Base-by-base conservation (phyloP, 2,329 filamentous ascomycete species). In the Calonectria multiphialidica region DNA sequence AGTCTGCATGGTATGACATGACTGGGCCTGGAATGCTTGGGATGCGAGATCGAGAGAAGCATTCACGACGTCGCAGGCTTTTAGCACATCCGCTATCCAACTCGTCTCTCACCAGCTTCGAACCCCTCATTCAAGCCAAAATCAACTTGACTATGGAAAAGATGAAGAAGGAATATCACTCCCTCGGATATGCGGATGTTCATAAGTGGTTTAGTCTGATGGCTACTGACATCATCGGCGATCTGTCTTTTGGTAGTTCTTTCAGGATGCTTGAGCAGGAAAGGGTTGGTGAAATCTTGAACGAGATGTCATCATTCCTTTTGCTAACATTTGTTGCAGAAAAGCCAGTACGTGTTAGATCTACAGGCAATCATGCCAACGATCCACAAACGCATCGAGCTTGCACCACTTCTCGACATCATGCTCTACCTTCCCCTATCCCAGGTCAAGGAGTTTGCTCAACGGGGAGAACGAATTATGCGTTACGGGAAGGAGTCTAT, bases 241-340 rank as follows among this genome's bases (percentile, higher is more conserved):
- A 64, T 16, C 44, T 64, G n/a, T 47, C 61, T 10, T 64, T 64
- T 64, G 61, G 42, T 2, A 64, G 61, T 18, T 64, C 61, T 8
- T 64, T 64, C 13, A 49, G 42, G n/a, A 64, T 64, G 61, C 61
- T 64, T 13, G 42, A 64, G 61, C 61, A 64, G 45, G 61, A 33
- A 64, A 49, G n/a, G 33, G 42, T 64, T 10, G 1, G 42, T 49
- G 18, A 28, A 16, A 3, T 10, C 28, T 35, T n/a, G 28, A 30
- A 8, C 25, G 8, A 30, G n/a, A 35, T 45, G 5, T 5, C 13
- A 15, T 33, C 16, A 33, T 9, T n/a, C 10, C 16, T 28, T 28
- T 10, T 15, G 44, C n/a, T 45, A 37, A 64, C 28, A 30, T 21
- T 21, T 23, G 16, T 45, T 45, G 6, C 18, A 64, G 61, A 64